Percentiles rank a stretch among this genome's conserved stretches.
Evolutionary conservation across 148 eudicot genomes (phyloP).

Genomic region (Rheum nobile): DNA sequence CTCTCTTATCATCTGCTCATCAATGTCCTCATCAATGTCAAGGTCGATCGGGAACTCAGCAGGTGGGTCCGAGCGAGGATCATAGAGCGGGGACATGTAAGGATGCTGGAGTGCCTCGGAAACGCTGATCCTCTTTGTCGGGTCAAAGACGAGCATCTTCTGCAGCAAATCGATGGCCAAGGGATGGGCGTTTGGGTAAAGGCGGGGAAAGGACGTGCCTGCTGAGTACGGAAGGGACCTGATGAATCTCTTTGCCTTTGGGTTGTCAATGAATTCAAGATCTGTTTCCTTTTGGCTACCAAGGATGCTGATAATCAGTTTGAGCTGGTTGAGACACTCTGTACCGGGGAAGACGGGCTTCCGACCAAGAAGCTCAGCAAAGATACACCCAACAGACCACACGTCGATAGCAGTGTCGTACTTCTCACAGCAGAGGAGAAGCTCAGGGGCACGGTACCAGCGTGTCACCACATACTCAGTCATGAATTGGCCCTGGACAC

Average conservation of each 20-base stretch:
- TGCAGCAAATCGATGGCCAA: constrained; percentile 28
- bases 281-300: constrained; percentile 20
- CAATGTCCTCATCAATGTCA: constrained; percentile 14
- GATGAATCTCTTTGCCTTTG: constrained; percentile 13
- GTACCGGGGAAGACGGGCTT: constrained; percentile 27
- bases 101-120: constrained; percentile 33
- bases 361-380: constrained; percentile 34
- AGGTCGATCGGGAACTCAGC: constrained; percentile 15
- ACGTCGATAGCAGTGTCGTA: constrained; percentile 34
- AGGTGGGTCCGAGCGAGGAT: constrained; percentile 1
- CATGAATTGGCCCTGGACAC: constrained; percentile 15
- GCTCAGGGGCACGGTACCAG: constrained; percentile 40
- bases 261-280: constrained; percentile 21
- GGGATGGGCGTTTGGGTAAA: constrained; percentile 25
- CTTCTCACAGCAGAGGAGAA: constrained; percentile 18
- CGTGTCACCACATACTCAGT: constrained; percentile 36
- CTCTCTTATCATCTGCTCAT: constrained; percentile 24
- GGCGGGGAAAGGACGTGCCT: constrained; percentile 5
- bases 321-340: constrained; percentile 16
- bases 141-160: constrained; percentile 32
- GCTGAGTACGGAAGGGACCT: constrained; percentile 6
- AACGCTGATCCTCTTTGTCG: constrained; percentile 24
- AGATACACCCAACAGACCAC: constrained; percentile 41
- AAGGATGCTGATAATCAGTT: constrained; percentile 16
- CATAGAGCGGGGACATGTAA: constrained; percentile 18